Percentiles rank a stretch among this genome's conserved stretches.
These are phyloP conservation scores for Heliamphora exappendiculata DNA, from an alignment of 148 eudicot species.

Conservation along the genomic window DNA sequence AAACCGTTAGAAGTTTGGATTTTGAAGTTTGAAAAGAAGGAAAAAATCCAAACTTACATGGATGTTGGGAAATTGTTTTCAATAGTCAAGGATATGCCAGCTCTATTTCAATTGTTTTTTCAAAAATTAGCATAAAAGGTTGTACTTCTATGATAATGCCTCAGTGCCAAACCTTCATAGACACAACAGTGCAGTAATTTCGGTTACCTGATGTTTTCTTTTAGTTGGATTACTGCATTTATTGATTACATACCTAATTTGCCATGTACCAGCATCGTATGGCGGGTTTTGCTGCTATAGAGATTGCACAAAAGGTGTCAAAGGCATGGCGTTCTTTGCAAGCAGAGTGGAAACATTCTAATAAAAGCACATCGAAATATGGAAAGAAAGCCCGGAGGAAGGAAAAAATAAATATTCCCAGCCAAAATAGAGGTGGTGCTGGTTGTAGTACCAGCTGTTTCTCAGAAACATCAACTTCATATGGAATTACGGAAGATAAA, in stretches of 20 bases:
- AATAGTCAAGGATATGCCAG: not conserved
- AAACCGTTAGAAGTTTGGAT: not conserved
- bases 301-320: constrained; percentile 93
- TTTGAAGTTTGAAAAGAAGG: not conserved
- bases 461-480: constrained; percentile 51
- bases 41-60: too few relatives aligned
- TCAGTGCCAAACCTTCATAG: not conserved
- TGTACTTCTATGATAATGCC: not conserved
- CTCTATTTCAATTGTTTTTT: not conserved
- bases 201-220: not conserved
- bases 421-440: constrained; percentile 95
- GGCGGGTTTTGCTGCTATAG: constrained; percentile 98
- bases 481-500: constrained; percentile 51
- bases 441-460: constrained; percentile 83
- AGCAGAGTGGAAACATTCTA: constrained; percentile 65
- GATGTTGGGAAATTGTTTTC: not conserved
- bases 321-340: constrained; percentile 87
- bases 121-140: not conserved
- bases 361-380: constrained; percentile 53
- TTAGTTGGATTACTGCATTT: not conserved
- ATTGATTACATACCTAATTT: constrained; percentile 1
- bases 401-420: constrained; percentile 48
- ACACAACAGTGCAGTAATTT: not conserved
- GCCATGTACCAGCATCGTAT: constrained; percentile 71
- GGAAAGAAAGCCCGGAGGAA: constrained; percentile 72